Evolutionary conservation across 805 yeast species (phyloP).

Genomic region (Kregervanrija pseudodelftensis): DNA sequence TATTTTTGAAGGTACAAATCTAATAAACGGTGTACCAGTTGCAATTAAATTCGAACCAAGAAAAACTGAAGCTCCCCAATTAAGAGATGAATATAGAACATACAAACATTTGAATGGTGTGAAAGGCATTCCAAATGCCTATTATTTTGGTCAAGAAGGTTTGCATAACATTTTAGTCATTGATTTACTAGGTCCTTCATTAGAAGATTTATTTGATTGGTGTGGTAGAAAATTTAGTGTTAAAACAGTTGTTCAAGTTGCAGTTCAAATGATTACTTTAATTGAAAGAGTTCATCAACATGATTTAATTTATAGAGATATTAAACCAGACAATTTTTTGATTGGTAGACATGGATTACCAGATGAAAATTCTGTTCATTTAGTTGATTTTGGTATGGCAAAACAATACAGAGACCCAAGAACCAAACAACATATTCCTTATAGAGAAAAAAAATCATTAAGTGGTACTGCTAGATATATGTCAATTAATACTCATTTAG

Average conservation of each 20-base stretch:
- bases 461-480: constrained; percentile 99
- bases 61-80: constrained; percentile 94
- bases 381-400: constrained; percentile 98
- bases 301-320: constrained; percentile 90
- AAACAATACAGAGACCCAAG: constrained; percentile 96
- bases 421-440: constrained; percentile 92
- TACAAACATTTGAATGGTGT: constrained; percentile 80
- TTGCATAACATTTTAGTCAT: constrained; percentile 91
- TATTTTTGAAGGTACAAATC: constrained; percentile 89
- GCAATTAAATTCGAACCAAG: constrained; percentile 97
- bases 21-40: constrained; percentile 85
- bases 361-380: constrained; percentile 77
- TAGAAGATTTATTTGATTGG: constrained; percentile 97
- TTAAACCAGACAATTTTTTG: constrained; percentile 94
- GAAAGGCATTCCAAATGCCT: constrained; percentile 90
- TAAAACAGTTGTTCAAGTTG: constrained; percentile 88
- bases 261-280: constrained; percentile 87
- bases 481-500: constrained; percentile 96
- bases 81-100: constrained; percentile 94
- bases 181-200: constrained; percentile 89
- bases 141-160: constrained; percentile 97
- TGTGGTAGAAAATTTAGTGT: constrained; percentile 85
- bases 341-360: constrained; percentile 84
- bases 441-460: constrained; percentile 89
- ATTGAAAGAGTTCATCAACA: constrained; percentile 84